A percentile compares a stretch with the other conserved stretches of the same genome.
Conservation (phyloP, 352 stramenopile species). For the Globisporangium acanthophoron region DNA sequence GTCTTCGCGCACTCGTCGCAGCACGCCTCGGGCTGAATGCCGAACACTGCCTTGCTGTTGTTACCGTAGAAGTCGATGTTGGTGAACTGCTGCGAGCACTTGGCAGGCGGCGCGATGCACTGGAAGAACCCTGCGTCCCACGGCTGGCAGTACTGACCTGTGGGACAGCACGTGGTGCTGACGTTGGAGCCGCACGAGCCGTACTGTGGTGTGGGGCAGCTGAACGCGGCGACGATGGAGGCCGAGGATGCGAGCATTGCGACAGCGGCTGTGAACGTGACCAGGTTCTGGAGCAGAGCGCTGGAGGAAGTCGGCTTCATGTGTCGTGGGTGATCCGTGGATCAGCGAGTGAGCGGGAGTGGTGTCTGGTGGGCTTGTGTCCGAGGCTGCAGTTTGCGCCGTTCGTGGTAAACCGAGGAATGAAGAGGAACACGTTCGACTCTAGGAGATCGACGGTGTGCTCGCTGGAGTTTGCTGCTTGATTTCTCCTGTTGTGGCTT, state of each 20-base stretch:
- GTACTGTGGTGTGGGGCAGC: constrained; percentile 7
- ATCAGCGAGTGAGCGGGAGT: background rate
- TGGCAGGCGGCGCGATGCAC: background rate
- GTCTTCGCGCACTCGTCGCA: constrained; percentile 33
- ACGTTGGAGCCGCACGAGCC: constrained; percentile 4
- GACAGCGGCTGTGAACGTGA: background rate
- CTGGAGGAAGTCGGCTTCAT: background rate
- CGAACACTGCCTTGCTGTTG: constrained; percentile 4
- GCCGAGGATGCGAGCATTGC: background rate
- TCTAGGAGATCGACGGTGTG: no score
- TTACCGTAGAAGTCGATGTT: constrained; percentile 7
- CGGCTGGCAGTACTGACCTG: background rate
- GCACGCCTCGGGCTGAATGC: constrained; percentile 9
- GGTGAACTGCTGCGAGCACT: constrained; percentile 2
- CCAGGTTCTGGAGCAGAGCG: background rate
- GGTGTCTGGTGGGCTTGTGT: background rate
- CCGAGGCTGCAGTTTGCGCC: background rate
- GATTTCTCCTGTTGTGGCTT: no score
- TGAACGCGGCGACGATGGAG: background rate
- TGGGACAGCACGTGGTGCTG: no score
- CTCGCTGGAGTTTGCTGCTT: no score
- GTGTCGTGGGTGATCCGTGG: background rate
- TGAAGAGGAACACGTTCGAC: no score
- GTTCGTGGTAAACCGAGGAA: no score
- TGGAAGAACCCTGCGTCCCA: constrained; percentile 1